Conservation (phyloP, 331 rosid genomes). For the Acacia pycnantha region DNA sequence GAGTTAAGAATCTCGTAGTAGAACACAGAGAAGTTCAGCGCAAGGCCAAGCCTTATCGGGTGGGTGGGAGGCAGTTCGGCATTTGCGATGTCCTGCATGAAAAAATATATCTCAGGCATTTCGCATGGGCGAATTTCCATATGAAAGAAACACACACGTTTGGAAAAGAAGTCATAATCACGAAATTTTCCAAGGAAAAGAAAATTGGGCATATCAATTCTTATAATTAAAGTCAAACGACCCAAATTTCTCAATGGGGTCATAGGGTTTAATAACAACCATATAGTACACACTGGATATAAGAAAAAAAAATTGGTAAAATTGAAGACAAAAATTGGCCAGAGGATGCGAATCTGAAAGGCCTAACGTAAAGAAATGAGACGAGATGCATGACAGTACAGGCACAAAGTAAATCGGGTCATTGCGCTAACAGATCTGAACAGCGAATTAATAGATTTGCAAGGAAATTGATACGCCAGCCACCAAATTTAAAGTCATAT, state of each 20-base stretch:
- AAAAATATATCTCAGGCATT: not conserved
- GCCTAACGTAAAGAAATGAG: not conserved
- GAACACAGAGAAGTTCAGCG: constrained; percentile 89
- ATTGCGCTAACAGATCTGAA: constrained; percentile 3
- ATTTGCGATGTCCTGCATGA: constrained; percentile 77
- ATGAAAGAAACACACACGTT: not conserved
- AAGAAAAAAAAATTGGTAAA: not conserved
- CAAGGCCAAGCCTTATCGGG: constrained; percentile 94
- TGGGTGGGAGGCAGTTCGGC: constrained; percentile 90
- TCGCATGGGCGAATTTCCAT: not conserved
- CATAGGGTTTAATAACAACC: not conserved
- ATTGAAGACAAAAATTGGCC: not conserved
- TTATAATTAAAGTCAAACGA: not conserved
- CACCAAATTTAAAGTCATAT: not conserved
- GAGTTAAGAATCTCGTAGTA: constrained; percentile 93
- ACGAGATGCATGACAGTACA: not conserved
- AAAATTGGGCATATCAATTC: not conserved
- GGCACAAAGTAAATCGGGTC: not conserved
- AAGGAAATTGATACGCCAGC: not conserved
- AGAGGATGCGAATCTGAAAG: not conserved
- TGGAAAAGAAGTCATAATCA: not conserved
- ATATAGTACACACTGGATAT: not conserved
- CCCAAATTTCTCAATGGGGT: no score
- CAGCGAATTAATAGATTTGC: not conserved
- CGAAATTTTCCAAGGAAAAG: not conserved